Evolutionary conservation across 768 basidiomycete species (phyloP), one percentile per base, ranked within the genome.

Genomic region (Auriculariales sp.): DNA sequence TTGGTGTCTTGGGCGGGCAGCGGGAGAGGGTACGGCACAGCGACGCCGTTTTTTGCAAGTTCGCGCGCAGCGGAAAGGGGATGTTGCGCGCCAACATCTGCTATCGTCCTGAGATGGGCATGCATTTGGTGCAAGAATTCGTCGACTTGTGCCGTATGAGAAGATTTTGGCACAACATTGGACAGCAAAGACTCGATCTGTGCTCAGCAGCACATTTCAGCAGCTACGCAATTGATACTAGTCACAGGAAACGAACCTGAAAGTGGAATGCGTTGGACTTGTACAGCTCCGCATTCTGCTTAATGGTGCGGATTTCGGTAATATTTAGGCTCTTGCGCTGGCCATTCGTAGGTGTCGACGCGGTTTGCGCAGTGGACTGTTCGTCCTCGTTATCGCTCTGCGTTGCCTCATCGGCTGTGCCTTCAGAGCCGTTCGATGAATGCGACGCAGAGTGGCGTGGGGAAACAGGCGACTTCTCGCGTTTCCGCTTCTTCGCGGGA

Each of bases 211-310:
- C 7, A 24, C 7, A 36, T 15, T 2, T 29, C 11, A 4, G 12
- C 31, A 11, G 28, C 19, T 27, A 32, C 42, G 5, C 3, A 22
- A 46, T 7, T n/a, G 52, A 22, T 14, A 17, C 24, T 51, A n/a
- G 12, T 14, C 17, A 31, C 11, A 46, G 2, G 44, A 31, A 33
- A 53, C 68, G 10, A 42, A 84, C 85, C 73, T 92, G 87, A 7
- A 93, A 71, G 56, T 88, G 87, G 70, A 93, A 92, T 2, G 83
- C 76, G 49, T 71, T 81, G 0, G 88, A 91, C 56, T 75, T 72
- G 61, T 79, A 89, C 19, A 90, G 67, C 50, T 86, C 77, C 24
- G 73, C 70, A 14, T 83, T 82, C 54, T 86, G 85, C 58, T 80
- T 83, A 54, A 91, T 79, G 4, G 63, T 65, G 49, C 78, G 71